Conservation (phyloP, 371 early-diverging fungal species). For the Syncephalastrum monosporum region DNA sequence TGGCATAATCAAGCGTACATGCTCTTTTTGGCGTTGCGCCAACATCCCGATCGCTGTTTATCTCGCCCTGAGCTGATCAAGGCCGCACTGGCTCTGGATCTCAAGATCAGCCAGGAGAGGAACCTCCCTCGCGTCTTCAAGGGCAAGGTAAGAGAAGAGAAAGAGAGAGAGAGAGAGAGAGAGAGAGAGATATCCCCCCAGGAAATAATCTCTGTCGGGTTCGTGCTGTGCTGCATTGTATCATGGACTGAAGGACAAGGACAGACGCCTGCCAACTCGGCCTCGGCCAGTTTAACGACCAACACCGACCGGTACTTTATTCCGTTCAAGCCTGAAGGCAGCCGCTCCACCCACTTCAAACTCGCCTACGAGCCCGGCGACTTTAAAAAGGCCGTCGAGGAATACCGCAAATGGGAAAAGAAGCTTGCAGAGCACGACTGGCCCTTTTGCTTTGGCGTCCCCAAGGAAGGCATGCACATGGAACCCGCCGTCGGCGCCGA, state of each 20-base stretch:
- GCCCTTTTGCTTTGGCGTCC: conserved; percentile 76
- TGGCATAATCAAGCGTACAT: conserved; percentile 89
- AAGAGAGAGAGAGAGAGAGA: not conserved
- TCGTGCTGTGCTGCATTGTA: too few relatives aligned
- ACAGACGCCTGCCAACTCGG: conserved; percentile 83
- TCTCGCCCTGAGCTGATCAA: conserved; percentile 72
- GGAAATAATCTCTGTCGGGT: too few relatives aligned
- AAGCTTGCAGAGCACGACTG: conserved; percentile 69
- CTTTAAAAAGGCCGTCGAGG: conserved; percentile 67
- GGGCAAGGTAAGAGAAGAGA: conserved; percentile 67
- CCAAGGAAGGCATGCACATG: conserved; percentile 23
- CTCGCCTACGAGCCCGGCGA: conserved; percentile 77
- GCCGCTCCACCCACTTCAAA: conserved; percentile 68
- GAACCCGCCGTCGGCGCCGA: conserved; percentile 10
- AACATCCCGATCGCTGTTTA: conserved; percentile 62
- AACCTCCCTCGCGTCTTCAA: conserved; percentile 75
- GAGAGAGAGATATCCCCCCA: not conserved
- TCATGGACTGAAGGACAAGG: conserved; percentile 1
- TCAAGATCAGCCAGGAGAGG: conserved; percentile 66
- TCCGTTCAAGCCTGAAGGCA: conserved; percentile 68
- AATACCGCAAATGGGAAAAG: conserved; percentile 75
- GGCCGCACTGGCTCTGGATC: conserved; percentile 71
- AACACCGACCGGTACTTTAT: conserved; percentile 81
- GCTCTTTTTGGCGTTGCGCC: conserved; percentile 73
- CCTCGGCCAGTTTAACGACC: conserved; percentile 75